A percentile compares a stretch with the other conserved stretches of the same genome.
These are phyloP conservation scores for Ceratocystis cubensis DNA, from an alignment of 2,329 filamentous ascomycete genomes.

Conservation along the genomic window DNA sequence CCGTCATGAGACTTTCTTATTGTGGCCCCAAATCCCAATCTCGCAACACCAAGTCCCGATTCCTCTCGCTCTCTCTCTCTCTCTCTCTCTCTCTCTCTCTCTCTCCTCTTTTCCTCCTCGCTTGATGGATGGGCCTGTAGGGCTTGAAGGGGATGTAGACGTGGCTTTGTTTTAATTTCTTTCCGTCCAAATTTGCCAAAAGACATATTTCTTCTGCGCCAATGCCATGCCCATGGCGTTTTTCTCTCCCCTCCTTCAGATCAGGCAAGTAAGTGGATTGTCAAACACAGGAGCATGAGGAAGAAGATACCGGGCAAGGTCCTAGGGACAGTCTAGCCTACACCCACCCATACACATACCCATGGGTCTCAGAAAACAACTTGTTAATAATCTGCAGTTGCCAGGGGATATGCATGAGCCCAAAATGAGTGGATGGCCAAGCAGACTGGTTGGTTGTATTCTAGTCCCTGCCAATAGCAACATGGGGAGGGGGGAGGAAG, in stretches of 20 bases:
- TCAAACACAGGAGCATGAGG: not conserved
- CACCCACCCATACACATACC: not conserved
- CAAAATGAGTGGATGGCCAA: too few relatives aligned
- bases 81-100: not conserved
- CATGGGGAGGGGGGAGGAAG: not conserved
- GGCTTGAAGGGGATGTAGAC: not conserved
- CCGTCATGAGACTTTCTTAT: not conserved
- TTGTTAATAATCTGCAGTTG: not conserved
- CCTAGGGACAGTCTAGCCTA: not conserved
- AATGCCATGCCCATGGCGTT: not conserved
- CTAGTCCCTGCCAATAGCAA: not conserved
- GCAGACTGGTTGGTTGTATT: too few relatives aligned
- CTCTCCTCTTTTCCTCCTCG: not conserved
- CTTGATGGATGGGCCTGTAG: not conserved
- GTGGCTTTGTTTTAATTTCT: not conserved
- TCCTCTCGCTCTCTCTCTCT: not conserved
- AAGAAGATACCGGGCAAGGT: not conserved
- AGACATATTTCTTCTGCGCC: not conserved
- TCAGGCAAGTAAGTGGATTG: not conserved
- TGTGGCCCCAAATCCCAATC: not conserved
- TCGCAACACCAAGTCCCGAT: conserved; percentile 3
- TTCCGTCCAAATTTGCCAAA: not conserved
- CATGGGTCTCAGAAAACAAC: not conserved
- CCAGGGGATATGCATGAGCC: not conserved
- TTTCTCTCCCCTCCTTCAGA: not conserved